Evolutionary conservation across 768 basidiomycete genomes (phyloP).

Genomic region (Zangia roseola): DNA sequence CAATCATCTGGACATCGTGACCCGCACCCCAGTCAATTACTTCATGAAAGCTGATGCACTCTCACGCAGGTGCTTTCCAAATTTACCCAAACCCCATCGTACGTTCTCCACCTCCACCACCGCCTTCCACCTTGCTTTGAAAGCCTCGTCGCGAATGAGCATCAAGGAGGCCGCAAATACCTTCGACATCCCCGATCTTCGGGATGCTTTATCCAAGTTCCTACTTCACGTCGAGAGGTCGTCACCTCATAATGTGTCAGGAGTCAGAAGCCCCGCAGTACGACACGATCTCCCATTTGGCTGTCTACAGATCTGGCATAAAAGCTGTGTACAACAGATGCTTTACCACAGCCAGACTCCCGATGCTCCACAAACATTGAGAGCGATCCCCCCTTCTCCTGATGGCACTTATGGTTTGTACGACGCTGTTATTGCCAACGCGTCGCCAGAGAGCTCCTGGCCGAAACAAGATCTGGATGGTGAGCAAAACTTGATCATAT

Average conservation of each 20-base stretch:
- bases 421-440: conserved; percentile 12
- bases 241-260: too few relatives aligned
- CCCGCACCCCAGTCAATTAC: background rate
- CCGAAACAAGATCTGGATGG: conserved; percentile 1
- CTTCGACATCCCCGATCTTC: background rate
- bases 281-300: background rate
- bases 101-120: background rate
- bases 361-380: conserved; percentile 8
- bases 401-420: conserved; percentile 6
- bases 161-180: background rate
- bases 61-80: too few relatives aligned
- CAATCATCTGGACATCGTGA: too few relatives aligned
- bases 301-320: background rate
- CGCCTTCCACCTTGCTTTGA: background rate
- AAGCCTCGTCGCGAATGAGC: background rate
- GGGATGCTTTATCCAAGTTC: background rate
- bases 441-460: conserved; percentile 6
- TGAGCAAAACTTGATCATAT: too few relatives aligned
- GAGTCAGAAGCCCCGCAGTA: too few relatives aligned
- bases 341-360: conserved; percentile 5
- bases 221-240: background rate
- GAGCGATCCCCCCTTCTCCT: conserved; percentile 1
- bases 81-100: too few relatives aligned
- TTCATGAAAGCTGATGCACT: background rate
- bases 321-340: background rate